These are phyloP conservation scores for Capsella bursapastoris DNA, from an alignment of 345 rosid genomes.

Conservation along the genomic window DNA sequence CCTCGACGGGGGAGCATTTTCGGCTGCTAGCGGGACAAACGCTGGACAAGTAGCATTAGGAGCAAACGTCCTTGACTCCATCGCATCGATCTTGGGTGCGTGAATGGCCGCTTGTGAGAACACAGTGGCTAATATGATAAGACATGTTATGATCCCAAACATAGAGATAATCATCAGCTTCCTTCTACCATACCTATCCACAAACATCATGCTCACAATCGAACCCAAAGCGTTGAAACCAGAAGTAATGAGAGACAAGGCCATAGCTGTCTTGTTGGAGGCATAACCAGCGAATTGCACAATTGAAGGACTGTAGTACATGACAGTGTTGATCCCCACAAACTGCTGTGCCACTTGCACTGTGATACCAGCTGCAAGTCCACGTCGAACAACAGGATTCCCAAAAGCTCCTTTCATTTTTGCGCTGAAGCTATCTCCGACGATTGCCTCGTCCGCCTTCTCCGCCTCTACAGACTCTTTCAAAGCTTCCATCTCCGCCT, in stretches of 20 bases:
- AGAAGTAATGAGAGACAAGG: conserved; percentile 81
- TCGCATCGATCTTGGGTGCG: conserved; percentile 49
- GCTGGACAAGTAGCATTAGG: conserved; percentile 65
- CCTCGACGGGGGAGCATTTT: conserved; percentile 41
- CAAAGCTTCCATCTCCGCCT: conserved; percentile 57
- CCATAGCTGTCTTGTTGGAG: conserved; percentile 76
- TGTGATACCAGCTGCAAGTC: conserved; percentile 77
- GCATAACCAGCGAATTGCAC: conserved; percentile 93
- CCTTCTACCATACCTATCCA: conserved; percentile 81
- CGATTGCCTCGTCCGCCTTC: conserved; percentile 55
- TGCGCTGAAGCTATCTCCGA: conserved; percentile 51
- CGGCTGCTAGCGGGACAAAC: conserved; percentile 37
- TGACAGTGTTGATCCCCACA: conserved; percentile 87
- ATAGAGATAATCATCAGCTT: conserved; percentile 79
- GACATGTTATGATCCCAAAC: conserved; percentile 69
- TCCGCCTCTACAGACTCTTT: conserved; percentile 61
- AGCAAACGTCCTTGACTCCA: conserved; percentile 55
- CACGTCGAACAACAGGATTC: conserved; percentile 60
- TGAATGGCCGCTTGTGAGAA: conserved; percentile 64
- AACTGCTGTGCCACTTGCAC: conserved; percentile 93
- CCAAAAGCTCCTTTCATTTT: conserved; percentile 73
- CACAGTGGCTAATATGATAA: conserved; percentile 54
- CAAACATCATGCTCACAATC: conserved; percentile 70
- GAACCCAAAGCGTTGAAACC: conserved; percentile 87
- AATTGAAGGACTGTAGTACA: conserved; percentile 88